Conservation (phyloP, 768 basidiomycete species). For the Boletus rubescentipes region DNA sequence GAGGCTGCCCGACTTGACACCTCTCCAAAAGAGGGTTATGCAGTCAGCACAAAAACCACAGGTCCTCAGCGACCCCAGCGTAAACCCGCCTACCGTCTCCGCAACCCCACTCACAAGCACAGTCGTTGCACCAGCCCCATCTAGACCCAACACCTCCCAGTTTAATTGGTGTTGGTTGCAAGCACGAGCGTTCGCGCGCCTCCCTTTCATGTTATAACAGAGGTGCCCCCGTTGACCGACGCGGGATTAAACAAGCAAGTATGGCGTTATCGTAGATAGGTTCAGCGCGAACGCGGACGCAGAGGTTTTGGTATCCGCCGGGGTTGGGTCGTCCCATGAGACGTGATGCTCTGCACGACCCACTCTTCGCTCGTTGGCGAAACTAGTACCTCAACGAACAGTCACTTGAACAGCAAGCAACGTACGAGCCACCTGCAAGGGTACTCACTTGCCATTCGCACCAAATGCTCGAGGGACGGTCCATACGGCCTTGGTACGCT, state of each 20-base stretch:
- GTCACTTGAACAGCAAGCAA: not conserved
- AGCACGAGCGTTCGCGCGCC: slow-evolving; percentile 44
- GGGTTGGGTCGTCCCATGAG: slow-evolving; percentile 52
- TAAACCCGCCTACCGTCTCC: slow-evolving; percentile 14
- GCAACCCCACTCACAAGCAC: slow-evolving; percentile 19
- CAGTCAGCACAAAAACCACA: slow-evolving; percentile 20
- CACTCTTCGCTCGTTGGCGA: slow-evolving; percentile 73
- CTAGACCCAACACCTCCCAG: slow-evolving; percentile 32
- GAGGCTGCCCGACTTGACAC: too few species aligned
- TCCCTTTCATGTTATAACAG: slow-evolving; percentile 50
- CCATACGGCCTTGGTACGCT: slow-evolving; percentile 70
- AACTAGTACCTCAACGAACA: slow-evolving; percentile 48
- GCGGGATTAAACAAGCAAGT: slow-evolving; percentile 45
- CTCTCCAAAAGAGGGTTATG: too few species aligned
- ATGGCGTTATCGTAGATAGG: slow-evolving; percentile 42
- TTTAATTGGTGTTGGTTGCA: slow-evolving; percentile 50
- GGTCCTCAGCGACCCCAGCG: slow-evolving; percentile 25
- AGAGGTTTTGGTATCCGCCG: slow-evolving; percentile 47
- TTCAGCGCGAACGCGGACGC: slow-evolving; percentile 46
- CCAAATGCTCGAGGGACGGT: slow-evolving; percentile 81
- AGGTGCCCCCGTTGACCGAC: slow-evolving; percentile 41
- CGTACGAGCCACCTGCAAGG: not conserved
- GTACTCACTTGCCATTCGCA: slow-evolving; percentile 26
- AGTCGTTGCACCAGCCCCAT: not conserved
- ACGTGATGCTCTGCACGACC: slow-evolving; percentile 55